phyloP scores from a whole-genome alignment of 306 rosid species.

The Leucaena leucocephala region DNA sequence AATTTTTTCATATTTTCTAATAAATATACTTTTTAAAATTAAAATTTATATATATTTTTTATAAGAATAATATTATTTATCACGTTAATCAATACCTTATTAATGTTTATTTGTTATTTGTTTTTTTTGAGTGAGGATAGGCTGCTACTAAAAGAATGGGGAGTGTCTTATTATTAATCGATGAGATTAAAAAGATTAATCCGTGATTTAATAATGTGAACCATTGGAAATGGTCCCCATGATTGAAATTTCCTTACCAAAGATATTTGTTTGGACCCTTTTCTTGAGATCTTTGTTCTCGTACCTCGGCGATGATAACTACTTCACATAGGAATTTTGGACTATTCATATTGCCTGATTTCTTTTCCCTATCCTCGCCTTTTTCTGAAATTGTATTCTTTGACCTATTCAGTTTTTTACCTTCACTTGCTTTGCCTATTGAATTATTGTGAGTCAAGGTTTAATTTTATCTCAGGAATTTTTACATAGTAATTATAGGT shows the following conservation, averaged over 20 bases:
- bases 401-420: constrained; percentile 8
- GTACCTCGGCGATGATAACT: constrained; percentile 47
- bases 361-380: constrained; percentile 6
- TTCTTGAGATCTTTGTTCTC: constrained; percentile 46
- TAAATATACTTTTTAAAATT: no score
- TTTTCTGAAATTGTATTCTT: constrained; percentile 35
- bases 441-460: not conserved
- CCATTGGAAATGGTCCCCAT: constrained; percentile 35
- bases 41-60: no score
- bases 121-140: not conserved
- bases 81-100: no score
- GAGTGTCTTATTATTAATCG: constrained; percentile 11
- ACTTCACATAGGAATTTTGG: constrained; percentile 48
- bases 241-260: constrained; percentile 46
- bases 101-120: not conserved
- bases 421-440: not conserved
- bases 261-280: constrained; percentile 45
- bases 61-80: no score
- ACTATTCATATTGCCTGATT: constrained; percentile 35
- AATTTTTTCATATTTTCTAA: no score
- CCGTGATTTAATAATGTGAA: constrained; percentile 22
- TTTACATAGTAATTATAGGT: no score
- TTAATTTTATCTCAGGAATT: no score
- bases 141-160: not conserved
- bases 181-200: not conserved